Evolutionary conservation across 2,329 filamentous ascomycete genomes (phyloP).

Genomic region (Lachnellula subtilissima): DNA sequence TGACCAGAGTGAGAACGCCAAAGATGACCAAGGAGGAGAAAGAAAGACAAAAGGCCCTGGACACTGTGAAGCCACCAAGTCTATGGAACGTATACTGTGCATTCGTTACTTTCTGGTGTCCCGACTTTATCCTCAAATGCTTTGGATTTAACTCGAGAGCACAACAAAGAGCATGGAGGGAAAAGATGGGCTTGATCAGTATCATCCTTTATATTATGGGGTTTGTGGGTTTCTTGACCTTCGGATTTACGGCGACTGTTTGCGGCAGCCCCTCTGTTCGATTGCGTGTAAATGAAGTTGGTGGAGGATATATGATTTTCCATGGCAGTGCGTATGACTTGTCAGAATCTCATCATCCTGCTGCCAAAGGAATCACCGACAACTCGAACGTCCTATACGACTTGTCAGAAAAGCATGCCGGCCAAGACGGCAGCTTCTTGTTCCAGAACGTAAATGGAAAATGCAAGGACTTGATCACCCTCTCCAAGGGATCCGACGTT

Average conservation of each 20-base stretch:
- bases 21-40: slow-evolving; percentile 62
- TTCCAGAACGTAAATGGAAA: slow-evolving; percentile 98
- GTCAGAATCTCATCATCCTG: slow-evolving; percentile 69
- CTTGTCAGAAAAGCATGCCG: slow-evolving; percentile 72
- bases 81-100: slow-evolving; percentile 95
- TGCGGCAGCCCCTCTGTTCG: slow-evolving; percentile 68
- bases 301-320: slow-evolving; percentile 86
- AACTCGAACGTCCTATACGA: slow-evolving; percentile 82
- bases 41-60: slow-evolving; percentile 52
- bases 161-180: slow-evolving; percentile 89
- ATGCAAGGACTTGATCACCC: slow-evolving; percentile 85
- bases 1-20: slow-evolving; percentile 45
- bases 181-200: slow-evolving; percentile 96
- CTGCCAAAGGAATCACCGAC: slow-evolving; percentile 69
- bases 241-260: slow-evolving; percentile 88
- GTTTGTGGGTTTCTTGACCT: slow-evolving; percentile 91
- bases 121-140: slow-evolving; percentile 76
- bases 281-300: slow-evolving; percentile 78
- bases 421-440: slow-evolving; percentile 91
- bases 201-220: slow-evolving; percentile 84
- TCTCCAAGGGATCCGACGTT: slow-evolving; percentile 66
- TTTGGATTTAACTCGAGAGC: slow-evolving; percentile 81
- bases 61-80: slow-evolving; percentile 71
- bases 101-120: slow-evolving; percentile 90
- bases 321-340: slow-evolving; percentile 89